Base-by-base conservation (phyloP, 2,329 filamentous ascomycete species). In the Hawksworthiomyces lignivorus region DNA sequence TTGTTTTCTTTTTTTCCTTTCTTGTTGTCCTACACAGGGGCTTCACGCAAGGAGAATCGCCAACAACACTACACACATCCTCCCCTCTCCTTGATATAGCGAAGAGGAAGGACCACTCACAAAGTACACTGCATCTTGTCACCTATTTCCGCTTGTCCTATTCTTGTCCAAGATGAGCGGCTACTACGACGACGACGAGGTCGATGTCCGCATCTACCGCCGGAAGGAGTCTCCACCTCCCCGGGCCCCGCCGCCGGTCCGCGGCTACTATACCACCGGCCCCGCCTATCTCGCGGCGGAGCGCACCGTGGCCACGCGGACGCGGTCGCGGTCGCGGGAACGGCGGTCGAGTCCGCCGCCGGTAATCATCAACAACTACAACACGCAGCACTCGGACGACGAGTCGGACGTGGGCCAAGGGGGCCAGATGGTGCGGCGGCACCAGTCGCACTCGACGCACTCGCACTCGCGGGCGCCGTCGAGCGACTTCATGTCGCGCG, bases 291-390 rank as follows among this genome's bases (percentile, higher is more conserved):
- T 72, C 17, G 54, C 62, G 17, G 63, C 68, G 2, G 72, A 75
- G 52, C 66, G 64, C 32, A 72, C 65, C 29, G 58, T 70, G 18
- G 59, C 72, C 17, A 60, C 65, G 17, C 63, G 67, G 27, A 54
- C 64, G 21, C 65, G 67, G 18, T 61, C 64, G 10, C 58, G 56
- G 28, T 71, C 69, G 15, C 67, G 67, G 19, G 70, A 73, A 48
- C 67, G 69, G 26, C 64, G 65, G 15, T 63, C 64, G 10, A 63
- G 57, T 46, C 65, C 67, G 18, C 64, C 64, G 48, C 72, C 73
- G 1, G 64, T 79, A 36, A 69, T 79, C 39, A 77, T 79, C 55
- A 75, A 77, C 53, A 78, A 77, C 55, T 64, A 64, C 43, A 70
- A 66, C 39, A 59, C 54, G 14, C 56, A 63, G 44, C 47, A 54